Evolutionary conservation across 306 rosid genomes (phyloP), one percentile per base, ranked within the genome.

Genomic region (Carpinus fangiana): DNA sequence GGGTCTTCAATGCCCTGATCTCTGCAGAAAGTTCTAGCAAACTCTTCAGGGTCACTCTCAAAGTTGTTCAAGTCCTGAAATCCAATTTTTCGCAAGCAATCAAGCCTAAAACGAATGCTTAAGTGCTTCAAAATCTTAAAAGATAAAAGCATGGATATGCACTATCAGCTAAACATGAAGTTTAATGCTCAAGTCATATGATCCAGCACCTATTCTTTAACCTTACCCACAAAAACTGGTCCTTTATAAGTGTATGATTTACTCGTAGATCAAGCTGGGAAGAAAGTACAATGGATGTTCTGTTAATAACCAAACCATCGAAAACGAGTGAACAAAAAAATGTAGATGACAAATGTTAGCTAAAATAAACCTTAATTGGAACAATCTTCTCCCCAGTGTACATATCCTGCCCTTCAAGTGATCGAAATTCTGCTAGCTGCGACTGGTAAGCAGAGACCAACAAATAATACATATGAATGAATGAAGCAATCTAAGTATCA

Each of bases 1-100:
- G 96, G 98, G 80, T 95, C 98, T 74, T 88, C 88, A 81, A 95
- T 90, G 72, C 78, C 97, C 91, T 90, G 88, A 85, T 93, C 99
- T 80, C 73, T 83, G 88, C 99, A 91, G 73, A 95, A 82, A 84
- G 78, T 89, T 81, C 89, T 91, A 9, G 98, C 90, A 79, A 95
- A 91, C 87, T 95, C 97, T 91, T 95, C 99, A 6, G 98, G 98
- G 70, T 95, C 98, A 73, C 98, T 93, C 85, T 93, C 99, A 21
- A 87, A 90, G 88, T 95, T 93, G 90, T 91, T 90, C 93, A 93
- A 84, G 88, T 95, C 99, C 97, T 92, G 81, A 76, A 88, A 85
- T 64, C 43, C 47, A 78, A 54, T 10, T 0, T 78, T 14, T 48
- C 73, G 66, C 83, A 76, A 80, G 79, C 62, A 57, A 2, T 62